Percentiles rank a stretch among this genome's conserved stretches.
Conservation (phyloP, 78 protist genomes). For the Parvularia atlantis region DNA sequence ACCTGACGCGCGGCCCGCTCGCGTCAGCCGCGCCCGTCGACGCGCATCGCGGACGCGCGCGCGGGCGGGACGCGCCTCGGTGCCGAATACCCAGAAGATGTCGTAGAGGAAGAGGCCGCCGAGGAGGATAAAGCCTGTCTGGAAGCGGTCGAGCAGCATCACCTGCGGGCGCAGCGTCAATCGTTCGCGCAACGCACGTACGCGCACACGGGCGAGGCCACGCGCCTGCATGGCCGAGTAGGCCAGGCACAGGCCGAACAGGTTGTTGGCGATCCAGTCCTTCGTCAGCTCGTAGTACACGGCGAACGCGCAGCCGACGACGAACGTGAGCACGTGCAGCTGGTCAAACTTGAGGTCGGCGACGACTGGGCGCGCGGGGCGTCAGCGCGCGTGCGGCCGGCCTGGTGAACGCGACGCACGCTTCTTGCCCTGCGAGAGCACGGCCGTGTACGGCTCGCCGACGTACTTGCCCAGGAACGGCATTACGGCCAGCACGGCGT, state of each 20-base stretch:
- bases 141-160: constrained; percentile 24
- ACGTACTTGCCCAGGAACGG: not conserved
- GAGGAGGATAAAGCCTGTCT: constrained; percentile 46
- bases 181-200: too few relatives aligned
- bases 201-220: too few relatives aligned
- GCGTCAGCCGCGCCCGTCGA: too few relatives aligned
- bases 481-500: not conserved
- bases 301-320: constrained; percentile 7
- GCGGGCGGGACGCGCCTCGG: constrained; percentile 57
- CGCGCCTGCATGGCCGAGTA: constrained; percentile 38
- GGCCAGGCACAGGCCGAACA: constrained; percentile 61
- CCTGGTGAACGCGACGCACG: not conserved
- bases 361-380: not conserved
- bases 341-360: not conserved
- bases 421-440: not conserved
- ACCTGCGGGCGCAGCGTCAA: too few relatives aligned
- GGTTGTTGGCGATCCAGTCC: constrained; percentile 80
- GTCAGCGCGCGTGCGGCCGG: not conserved
- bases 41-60: too few relatives aligned
- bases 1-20: too few relatives aligned
- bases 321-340: constrained; percentile 19
- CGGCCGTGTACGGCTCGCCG: not conserved
- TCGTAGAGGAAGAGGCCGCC: constrained; percentile 85
- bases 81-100: constrained; percentile 90
- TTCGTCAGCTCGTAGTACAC: constrained; percentile 35